Conservation (phyloP, 108 stramenopile genomes). For the Cyclostephanos tholiformis region DNA sequence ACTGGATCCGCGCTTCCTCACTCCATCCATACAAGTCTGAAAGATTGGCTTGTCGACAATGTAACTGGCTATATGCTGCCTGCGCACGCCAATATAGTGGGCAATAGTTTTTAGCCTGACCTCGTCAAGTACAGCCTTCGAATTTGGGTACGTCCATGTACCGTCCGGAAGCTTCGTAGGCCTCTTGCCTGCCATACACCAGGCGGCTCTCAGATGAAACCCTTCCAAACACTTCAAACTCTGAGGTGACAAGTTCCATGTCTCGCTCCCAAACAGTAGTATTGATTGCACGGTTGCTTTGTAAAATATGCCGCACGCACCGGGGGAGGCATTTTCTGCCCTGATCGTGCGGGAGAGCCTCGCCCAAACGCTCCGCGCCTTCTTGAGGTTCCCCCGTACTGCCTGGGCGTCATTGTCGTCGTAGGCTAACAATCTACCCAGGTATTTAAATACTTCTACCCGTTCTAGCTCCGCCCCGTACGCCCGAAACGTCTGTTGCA, state of each 20-base stretch:
- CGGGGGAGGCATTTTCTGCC: slow-evolving; percentile 19
- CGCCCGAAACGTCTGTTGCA: no score
- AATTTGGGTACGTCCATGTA: slow-evolving; percentile 17
- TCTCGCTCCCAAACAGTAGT: slow-evolving; percentile 34
- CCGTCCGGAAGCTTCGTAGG: slow-evolving; percentile 6
- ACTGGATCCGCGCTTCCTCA: no score
- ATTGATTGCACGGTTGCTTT: slow-evolving; percentile 30
- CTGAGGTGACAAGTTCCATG: slow-evolving; percentile 24
- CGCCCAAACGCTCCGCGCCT: slow-evolving; percentile 16
- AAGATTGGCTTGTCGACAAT: no score
- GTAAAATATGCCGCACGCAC: slow-evolving; percentile 20
- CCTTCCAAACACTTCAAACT: slow-evolving; percentile 14
- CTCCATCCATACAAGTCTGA: no score
- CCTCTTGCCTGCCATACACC: slow-evolving; percentile 13
- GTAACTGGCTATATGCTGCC: no score
- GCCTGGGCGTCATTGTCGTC: slow-evolving; percentile 32
- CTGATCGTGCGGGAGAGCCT: slow-evolving; percentile 6
- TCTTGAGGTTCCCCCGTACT: slow-evolving; percentile 11
- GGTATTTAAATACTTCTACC: slow-evolving; percentile 36
- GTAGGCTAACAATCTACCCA: slow-evolving; percentile 22
- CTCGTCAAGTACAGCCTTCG: slow-evolving; percentile 3
- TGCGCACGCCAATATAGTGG: no score
- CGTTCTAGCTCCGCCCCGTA: no score
- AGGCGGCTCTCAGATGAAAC: slow-evolving; percentile 14
- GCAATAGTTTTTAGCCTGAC: slow-evolving; percentile 1